Evolutionary conservation across 2,329 filamentous ascomycete genomes (phyloP), one percentile per base, ranked within the genome.

Genomic region (Sclerotinia glacialis): DNA sequence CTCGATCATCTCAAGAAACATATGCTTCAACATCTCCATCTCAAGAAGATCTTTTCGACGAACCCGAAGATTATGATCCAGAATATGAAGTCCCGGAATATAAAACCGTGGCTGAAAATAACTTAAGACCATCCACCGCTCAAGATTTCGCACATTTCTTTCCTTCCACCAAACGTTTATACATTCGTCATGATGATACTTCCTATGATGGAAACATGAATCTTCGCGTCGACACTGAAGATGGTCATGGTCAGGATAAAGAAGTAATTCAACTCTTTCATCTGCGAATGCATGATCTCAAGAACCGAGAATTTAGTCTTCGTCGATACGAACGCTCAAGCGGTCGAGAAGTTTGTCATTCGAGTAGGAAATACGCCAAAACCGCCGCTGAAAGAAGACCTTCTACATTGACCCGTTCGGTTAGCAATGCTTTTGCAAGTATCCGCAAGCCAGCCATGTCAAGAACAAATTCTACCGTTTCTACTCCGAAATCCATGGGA

Each of bases 161-260:
- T 77, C 94, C 95, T 14, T 96, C 93, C 11, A 85, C 89, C 71
- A 87, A 92, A 76, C 86, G 91, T 66, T 80, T 98, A 63, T 86
- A 86, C 46, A 92, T 99, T 74, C 87, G 90, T 37, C 94, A 98
- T 76, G 95, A 98, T 76, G 92, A 97, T 78, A 87, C 91, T 59
- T 95, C 93, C 0, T 79, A 89, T 5, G 94, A 99, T 76, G 94
- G 94, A 46, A 97, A 97, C 81, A 96, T 97, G 92, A 98, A 98
- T 76, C 83, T 99, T 67, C 89, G 93, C 42, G 84, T 98, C 67
- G 93, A 97, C 76, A 94, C 92, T 7, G 82, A 90, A 69, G 85
- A 91, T 55, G 79, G 81, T 34, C 83, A 84, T 34, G 65, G 65
- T 14, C 54, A 59, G 42, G 85, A 85, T 70, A 85, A 87, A 69